Evolutionary conservation across 495 filamentous ascomycete genomes (phyloP).

Genomic region (Pyronema omphalodes): DNA sequence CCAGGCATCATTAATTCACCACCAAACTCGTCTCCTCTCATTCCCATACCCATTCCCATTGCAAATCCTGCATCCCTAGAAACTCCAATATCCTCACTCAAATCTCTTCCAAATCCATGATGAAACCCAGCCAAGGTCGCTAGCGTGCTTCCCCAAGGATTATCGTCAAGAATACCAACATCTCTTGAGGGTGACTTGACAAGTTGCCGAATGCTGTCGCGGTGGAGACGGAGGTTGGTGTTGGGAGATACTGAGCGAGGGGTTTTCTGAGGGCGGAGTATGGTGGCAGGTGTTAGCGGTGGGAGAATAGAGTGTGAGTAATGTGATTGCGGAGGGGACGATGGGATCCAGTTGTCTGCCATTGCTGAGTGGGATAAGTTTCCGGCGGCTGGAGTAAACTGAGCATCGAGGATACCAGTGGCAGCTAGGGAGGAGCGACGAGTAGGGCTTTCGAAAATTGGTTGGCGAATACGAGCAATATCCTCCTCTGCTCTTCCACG

Average conservation of each 20-base stretch:
- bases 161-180: constrained; percentile 45
- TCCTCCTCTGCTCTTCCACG: constrained; percentile 86
- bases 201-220: constrained; percentile 68
- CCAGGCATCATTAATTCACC: too few relatives aligned
- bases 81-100: constrained; percentile 38
- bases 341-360: constrained; percentile 23
- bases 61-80: too few relatives aligned
- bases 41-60: not conserved
- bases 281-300: constrained; percentile 70
- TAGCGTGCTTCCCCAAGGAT: constrained; percentile 64
- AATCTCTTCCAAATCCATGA: constrained; percentile 35
- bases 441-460: constrained; percentile 73
- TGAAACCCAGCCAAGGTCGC: constrained; percentile 32
- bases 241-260: constrained; percentile 82
- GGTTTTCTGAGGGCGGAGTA: constrained; percentile 63
- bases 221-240: constrained; percentile 84
- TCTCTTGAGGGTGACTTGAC: constrained; percentile 71
- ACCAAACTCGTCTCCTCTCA: constrained; percentile 7
- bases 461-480: constrained; percentile 81
- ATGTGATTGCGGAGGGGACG: constrained; percentile 40
- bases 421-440: constrained; percentile 31
- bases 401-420: constrained; percentile 25
- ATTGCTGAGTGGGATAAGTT: constrained; percentile 1
- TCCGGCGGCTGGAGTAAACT: constrained; percentile 22
- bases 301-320: constrained; percentile 47